Base-by-base conservation (phyloP, 495 filamentous ascomycete species). In the Talaromyces proteolyticus region DNA sequence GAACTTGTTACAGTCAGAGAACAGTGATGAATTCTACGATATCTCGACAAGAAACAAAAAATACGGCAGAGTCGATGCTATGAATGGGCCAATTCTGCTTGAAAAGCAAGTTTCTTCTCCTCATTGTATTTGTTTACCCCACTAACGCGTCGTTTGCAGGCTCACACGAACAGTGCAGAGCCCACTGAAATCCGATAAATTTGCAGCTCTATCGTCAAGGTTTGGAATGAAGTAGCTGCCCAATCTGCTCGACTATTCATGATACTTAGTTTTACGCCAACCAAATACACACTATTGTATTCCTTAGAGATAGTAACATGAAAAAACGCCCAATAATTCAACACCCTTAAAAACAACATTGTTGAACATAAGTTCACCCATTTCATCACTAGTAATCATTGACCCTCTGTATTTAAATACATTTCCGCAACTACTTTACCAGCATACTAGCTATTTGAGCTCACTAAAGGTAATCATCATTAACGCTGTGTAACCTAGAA, bases 21-120 rank as follows among this genome's bases (percentile, higher is more conserved):
- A 89, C 55, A 81, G 89, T 7, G 91, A 97, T 55, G 91, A 95
- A 61, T 97, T 94, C 61, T 99, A 91, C 62, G 93, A 97, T 60
- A 81, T 89, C 29, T 83, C 83, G 3, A 88, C 80, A 0, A 67
- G 90, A 42, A 95, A 94, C 66, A 88, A 85, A 73, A 93, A 95
- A 65, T 99, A 95, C 60, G 87, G 89, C 4, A 83, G 85, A 43
- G 93, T 99, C n/a, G 87, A 96, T 67, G 82, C 85, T 34, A 71
- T 89, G 65, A 89, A 91, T 61, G 93, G 92, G 0, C 88, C 90
- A 0, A 65, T 87, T 11, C 60, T 99, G 53, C 64, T 96, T 22
- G 91, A 96, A 68, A 98, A 98, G 89, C 88, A 72, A 53, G 64
- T 41, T 7, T 16, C 16, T 25, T 7, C 16, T 16, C 21, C 14